A percentile compares a stretch with the other conserved stretches of the same genome.
These are phyloP conservation scores for Malus hybrid DNA, from an alignment of 331 rosid genomes.

Conservation along the genomic window DNA sequence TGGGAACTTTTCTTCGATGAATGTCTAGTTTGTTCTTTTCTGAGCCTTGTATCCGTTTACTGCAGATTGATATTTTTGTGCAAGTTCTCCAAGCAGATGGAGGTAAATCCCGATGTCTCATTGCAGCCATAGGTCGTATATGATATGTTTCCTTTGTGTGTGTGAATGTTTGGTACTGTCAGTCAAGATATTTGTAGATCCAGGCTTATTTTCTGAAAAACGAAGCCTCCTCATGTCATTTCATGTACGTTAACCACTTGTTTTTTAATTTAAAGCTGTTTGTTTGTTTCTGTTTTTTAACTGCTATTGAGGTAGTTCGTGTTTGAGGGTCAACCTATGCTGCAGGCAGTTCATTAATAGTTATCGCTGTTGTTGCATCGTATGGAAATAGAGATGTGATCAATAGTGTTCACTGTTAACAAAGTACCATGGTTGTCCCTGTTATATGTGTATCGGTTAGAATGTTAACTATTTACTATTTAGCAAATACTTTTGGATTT, in stretches of 20 bases:
- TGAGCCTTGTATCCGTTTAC: slow-evolving; percentile 8
- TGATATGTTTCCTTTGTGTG: background rate
- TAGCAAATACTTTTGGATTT: background rate
- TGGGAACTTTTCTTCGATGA: slow-evolving; percentile 11
- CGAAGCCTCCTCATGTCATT: background rate
- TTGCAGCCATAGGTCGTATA: background rate
- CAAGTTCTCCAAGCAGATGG: slow-evolving; percentile 99
- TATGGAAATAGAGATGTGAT: background rate
- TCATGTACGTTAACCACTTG: background rate
- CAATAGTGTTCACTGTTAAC: background rate
- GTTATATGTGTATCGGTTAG: background rate
- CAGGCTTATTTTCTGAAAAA: background rate
- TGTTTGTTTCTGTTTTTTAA: background rate
- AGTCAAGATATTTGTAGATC: background rate
- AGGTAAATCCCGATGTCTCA: slow-evolving; percentile 33
- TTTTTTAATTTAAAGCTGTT: background rate
- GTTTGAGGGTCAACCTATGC: background rate
- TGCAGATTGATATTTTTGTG: slow-evolving; percentile 87
- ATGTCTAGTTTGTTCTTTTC: background rate
- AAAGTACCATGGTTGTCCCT: background rate
- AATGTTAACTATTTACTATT: background rate
- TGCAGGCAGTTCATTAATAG: background rate
- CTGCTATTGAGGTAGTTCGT: background rate
- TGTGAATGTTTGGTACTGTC: background rate
- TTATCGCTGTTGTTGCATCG: background rate